Percentiles rank a stretch among this genome's conserved stretches.
Conservation (phyloP, 2,329 filamentous ascomycete genomes). For the Coccinonectria pachysandricola region DNA sequence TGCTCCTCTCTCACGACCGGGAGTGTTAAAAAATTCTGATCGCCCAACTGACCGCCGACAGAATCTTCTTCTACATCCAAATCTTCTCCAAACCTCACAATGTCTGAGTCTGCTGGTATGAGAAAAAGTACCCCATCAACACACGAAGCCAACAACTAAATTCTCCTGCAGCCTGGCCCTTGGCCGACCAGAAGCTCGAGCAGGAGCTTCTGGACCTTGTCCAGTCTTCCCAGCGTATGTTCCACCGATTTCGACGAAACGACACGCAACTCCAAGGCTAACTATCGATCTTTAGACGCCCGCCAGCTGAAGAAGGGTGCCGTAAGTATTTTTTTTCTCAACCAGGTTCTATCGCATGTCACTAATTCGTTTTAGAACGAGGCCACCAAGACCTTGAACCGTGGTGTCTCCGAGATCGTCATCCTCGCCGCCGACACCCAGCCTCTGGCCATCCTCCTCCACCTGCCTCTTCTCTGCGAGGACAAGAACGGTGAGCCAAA, state of each 20-base stretch:
- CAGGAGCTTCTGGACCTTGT: constrained; percentile 77
- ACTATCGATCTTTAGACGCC: constrained; percentile 31
- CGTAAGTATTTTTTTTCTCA: constrained; percentile 23
- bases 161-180: constrained; percentile 52
- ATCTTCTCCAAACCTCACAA: too few species aligned
- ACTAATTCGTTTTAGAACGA: constrained; percentile 6
- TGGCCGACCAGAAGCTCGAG: constrained; percentile 63
- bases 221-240: constrained; percentile 52
- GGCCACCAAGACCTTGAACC: constrained; percentile 76
- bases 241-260: neutral
- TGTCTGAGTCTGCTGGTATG: neutral
- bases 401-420: constrained; percentile 82
- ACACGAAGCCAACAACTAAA: too few species aligned
- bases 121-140: too few species aligned
- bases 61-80: too few species aligned
- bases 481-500: constrained; percentile 48
- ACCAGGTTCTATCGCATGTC: constrained; percentile 22
- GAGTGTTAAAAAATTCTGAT: too few species aligned
- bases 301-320: constrained; percentile 82
- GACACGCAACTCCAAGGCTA: constrained; percentile 4
- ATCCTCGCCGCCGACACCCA: constrained; percentile 82
- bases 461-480: constrained; percentile 81
- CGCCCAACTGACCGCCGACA: too few species aligned
- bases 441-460: constrained; percentile 78
- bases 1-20: neutral